Evolutionary conservation across 805 yeast genomes (phyloP).

Genomic region (Hanseniaspora vineae): DNA sequence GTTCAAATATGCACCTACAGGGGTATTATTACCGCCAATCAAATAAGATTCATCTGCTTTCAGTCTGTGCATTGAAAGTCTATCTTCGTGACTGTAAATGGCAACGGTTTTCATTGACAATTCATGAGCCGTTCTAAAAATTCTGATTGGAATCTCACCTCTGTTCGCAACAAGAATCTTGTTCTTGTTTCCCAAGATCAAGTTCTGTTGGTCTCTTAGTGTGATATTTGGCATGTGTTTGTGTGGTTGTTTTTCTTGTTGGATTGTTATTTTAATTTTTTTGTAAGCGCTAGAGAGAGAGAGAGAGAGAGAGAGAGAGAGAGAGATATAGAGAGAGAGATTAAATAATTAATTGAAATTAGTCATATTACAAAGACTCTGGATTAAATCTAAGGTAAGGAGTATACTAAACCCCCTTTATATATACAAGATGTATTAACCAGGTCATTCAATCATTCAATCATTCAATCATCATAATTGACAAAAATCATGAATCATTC

Average conservation of each 20-base stretch:
- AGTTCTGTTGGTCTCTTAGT: conserved; percentile 21
- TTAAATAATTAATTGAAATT: no score
- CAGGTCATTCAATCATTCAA: no score
- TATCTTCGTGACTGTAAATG: conserved; percentile 90
- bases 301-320: no score
- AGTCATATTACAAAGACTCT: no score
- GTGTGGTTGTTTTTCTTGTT: neutral
- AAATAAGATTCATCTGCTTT: conserved; percentile 92
- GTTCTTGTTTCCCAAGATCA: conserved; percentile 28
- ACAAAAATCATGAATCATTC: no score
- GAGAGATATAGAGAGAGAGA: no score
- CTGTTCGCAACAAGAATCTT: conserved; percentile 72
- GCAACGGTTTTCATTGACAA: conserved; percentile 95
- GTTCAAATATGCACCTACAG: conserved; percentile 91
- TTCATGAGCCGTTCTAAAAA: conserved; percentile 96
- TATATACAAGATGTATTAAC: no score
- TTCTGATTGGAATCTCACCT: conserved; percentile 78
- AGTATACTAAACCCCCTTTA: no score
- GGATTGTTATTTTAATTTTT: neutral
- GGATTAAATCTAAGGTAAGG: no score
- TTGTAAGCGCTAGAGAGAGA: neutral
- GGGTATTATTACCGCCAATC: conserved; percentile 62
- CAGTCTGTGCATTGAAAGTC: conserved; percentile 86
- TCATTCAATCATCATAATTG: no score
- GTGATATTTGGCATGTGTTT: neutral